Conservation (phyloP, 75 land plant species). For the Adiantum capillusveneris region DNA sequence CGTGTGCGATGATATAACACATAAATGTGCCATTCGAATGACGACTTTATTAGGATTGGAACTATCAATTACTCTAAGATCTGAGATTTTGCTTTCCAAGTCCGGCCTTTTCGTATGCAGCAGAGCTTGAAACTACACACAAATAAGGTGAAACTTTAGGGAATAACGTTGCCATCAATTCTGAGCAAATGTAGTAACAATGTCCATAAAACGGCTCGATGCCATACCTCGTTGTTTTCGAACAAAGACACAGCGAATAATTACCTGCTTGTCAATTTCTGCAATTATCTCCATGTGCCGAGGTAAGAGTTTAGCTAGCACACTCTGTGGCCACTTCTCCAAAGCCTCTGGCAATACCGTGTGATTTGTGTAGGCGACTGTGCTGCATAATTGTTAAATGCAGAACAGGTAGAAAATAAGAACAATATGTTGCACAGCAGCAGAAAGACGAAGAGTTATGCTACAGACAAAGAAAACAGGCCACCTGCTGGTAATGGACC, state of each 20-base stretch:
- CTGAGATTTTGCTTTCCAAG: slow-evolving; percentile 43
- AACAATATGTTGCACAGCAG: too few species aligned
- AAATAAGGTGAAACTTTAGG: too few species aligned
- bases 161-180: too few species aligned
- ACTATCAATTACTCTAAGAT: slow-evolving; percentile 54
- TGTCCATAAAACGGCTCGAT: too few species aligned
- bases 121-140: slow-evolving; percentile 67
- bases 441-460: too few species aligned
- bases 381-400: too few species aligned
- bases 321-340: slow-evolving; percentile 84
- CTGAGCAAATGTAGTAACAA: background rate
- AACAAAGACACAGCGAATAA: background rate
- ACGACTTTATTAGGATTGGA: slow-evolving; percentile 75
- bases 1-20: slow-evolving; percentile 81
- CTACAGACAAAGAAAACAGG: too few species aligned
- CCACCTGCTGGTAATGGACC: slow-evolving; percentile 69
- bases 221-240: background rate
- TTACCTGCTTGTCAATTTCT: slow-evolving; percentile 87
- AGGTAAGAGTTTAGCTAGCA: slow-evolving; percentile 86
- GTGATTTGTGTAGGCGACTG: slow-evolving; percentile 98
- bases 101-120: slow-evolving; percentile 32
- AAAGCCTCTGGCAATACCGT: slow-evolving; percentile 97
- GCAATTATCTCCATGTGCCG: slow-evolving; percentile 89
- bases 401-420: too few species aligned
- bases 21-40: slow-evolving; percentile 86